Evolutionary conservation across 2,329 filamentous ascomycete species (phyloP).

Genomic region (Colletotrichum cordylinicola): DNA sequence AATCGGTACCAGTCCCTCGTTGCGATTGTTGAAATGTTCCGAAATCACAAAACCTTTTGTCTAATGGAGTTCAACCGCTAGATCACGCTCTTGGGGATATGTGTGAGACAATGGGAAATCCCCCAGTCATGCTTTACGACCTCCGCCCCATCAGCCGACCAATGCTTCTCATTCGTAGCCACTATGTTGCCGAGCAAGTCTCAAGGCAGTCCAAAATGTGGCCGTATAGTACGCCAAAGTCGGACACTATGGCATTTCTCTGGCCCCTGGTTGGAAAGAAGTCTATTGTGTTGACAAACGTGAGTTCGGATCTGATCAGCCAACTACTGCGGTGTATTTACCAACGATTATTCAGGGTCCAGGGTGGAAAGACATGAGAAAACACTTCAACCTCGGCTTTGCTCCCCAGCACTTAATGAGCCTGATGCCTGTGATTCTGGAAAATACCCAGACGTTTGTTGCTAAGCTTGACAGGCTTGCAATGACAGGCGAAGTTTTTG

Average conservation of each 20-base stretch:
- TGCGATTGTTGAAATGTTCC: neutral
- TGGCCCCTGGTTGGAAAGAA: constrained; percentile 25
- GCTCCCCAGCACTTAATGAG: constrained; percentile 42
- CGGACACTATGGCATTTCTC: constrained; percentile 30
- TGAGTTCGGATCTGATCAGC: neutral
- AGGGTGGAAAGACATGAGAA: constrained; percentile 31
- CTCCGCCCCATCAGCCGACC: constrained; percentile 37
- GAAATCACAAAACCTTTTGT: neutral
- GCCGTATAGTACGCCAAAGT: constrained; percentile 37
- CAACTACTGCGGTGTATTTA: neutral
- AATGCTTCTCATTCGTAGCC: constrained; percentile 35
- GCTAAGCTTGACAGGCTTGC: constrained; percentile 6
- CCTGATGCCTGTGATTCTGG: constrained; percentile 39
- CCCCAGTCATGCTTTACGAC: constrained; percentile 39
- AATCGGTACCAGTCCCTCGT: neutral
- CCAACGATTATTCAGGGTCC: neutral
- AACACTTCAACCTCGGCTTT: constrained; percentile 42
- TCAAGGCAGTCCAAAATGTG: constrained; percentile 34
- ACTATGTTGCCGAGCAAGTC: constrained; percentile 43
- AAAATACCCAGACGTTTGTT: constrained; percentile 37
- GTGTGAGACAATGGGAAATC: constrained; percentile 32
- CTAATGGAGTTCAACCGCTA: neutral
- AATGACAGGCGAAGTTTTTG: constrained; percentile 6
- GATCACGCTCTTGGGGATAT: constrained; percentile 32
- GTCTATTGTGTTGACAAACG: constrained; percentile 23